phyloP scores from a whole-genome alignment of 2,329 filamentous ascomycete genomes.

The Albophoma yamanashiensis region DNA sequence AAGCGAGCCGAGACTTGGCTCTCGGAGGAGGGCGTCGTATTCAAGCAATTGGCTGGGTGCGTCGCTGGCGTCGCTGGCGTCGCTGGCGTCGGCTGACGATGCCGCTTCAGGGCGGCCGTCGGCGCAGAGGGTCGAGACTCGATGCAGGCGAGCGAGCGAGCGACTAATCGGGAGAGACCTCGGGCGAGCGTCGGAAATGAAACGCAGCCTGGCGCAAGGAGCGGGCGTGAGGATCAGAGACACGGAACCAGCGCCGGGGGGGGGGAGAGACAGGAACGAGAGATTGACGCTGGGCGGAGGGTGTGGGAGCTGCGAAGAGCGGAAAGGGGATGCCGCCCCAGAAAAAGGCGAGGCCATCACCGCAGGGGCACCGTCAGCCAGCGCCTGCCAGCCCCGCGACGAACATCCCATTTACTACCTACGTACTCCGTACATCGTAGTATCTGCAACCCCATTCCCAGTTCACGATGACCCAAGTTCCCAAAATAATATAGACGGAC shows the following conservation, averaged over 20 bases:
- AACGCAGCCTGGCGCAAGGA: neutral
- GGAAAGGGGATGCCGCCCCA: neutral
- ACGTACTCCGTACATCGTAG: too few relatives aligned
- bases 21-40: neutral
- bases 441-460: neutral
- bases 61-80: neutral
- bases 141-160: neutral
- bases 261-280: neutral
- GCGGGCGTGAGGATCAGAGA: neutral
- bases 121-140: neutral
- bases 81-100: neutral
- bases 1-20: neutral
- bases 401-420: neutral
- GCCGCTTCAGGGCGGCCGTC: neutral
- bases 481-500: neutral
- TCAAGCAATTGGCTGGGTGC: neutral
- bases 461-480: neutral
- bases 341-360: neutral
- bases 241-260: neutral
- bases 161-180: neutral
- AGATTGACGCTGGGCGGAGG: neutral
- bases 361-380: neutral
- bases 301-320: neutral
- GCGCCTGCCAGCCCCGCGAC: neutral
- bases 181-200: neutral